Evolutionary conservation across 2,329 filamentous ascomycete genomes (phyloP), one percentile per base, ranked within the genome.

Genomic region (Neonectria magnoliae): DNA sequence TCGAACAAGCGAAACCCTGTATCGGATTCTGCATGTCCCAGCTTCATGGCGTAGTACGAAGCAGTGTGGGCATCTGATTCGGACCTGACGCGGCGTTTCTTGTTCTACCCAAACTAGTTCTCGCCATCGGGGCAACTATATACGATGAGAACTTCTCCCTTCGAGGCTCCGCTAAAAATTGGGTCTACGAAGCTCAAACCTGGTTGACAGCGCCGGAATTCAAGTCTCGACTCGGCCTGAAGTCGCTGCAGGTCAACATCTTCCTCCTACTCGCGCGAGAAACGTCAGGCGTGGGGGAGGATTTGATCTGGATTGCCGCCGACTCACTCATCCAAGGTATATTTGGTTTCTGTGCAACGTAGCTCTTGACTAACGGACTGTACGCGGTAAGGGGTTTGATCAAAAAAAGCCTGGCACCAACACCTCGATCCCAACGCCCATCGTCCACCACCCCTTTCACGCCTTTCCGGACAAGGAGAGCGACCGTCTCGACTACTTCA

Each of bases 161-260:
- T 38, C 82, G 86, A 7, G 56, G 76, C 6, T 78, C 80, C 0
- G 87, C 87, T 0, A 76, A 83, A n/a, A 79, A 76, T 29, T 90
- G 87, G 88, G 76, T 89, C 0, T 85, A 86, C 59, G 86, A 88
- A 65, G 87, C 83, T 0, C 84, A 87, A 48, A 81, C 81, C 0
- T 90, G 85, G 84, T 56, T 86, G 0, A 82, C 83, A 0, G 81
- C 82, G 5, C 88, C 87, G 0, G 78, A 83, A 3, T 84, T 83
- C 69, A 90, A 90, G 64, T 79, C 81, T 0, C 76, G 81, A 0
- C 76, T 89, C 0, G 81, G 78, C 1, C 76, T 89, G 0, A 80
- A 82, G 31, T 80, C 78, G n/a, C 65, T 90, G 0, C 88, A 90
- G 63, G 81, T 75, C 0, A 77, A 78, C 7, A 73, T 84, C 2